phyloP scores from a whole-genome alignment of 805 yeast species.

The Candida schatavii region DNA sequence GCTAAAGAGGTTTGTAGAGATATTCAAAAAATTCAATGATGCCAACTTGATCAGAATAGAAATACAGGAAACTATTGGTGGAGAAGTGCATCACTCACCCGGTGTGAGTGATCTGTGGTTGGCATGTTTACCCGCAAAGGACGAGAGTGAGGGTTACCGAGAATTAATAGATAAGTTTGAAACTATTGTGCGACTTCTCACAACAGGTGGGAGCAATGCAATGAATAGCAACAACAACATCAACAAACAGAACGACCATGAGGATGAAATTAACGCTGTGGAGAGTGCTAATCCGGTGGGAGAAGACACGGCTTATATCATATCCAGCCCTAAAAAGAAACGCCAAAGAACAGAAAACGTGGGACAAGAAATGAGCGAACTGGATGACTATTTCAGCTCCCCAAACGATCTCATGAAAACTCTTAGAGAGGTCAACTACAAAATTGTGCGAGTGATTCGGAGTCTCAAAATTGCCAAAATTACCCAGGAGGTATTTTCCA shows the following conservation, averaged over 20 bases:
- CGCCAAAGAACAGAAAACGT: conserved; percentile 8
- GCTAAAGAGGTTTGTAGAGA: conserved; percentile 27
- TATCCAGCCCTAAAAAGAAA: conserved; percentile 27
- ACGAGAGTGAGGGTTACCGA: conserved; percentile 30
- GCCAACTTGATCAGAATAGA: conserved; percentile 24
- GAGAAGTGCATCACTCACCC: conserved; percentile 13
- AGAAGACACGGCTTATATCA: conserved; percentile 19
- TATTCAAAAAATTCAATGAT: conserved; percentile 30
- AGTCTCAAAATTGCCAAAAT: conserved; percentile 35
- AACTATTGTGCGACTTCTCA: conserved; percentile 10
- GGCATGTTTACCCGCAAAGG: conserved; percentile 23
- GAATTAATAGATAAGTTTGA: conserved; percentile 32
- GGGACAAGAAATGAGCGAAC: conserved; percentile 4
- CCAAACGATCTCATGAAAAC: conserved; percentile 19
- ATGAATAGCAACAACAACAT: neutral
- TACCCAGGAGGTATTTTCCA: conserved; percentile 24
- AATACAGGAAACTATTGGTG: conserved; percentile 27
- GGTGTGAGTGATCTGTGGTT: conserved; percentile 14
- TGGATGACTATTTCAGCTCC: conserved; percentile 2
- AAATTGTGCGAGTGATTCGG: conserved; percentile 33
- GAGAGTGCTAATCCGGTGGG: neutral
- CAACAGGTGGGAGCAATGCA: neutral
- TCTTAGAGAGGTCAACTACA: conserved; percentile 36
- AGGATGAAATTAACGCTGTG: neutral
- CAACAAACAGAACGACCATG: neutral